Percentiles rank a stretch among this genome's conserved stretches.
phyloP scores from a whole-genome alignment of 75 land plant genomes.

The Cryptomeria japonica region DNA sequence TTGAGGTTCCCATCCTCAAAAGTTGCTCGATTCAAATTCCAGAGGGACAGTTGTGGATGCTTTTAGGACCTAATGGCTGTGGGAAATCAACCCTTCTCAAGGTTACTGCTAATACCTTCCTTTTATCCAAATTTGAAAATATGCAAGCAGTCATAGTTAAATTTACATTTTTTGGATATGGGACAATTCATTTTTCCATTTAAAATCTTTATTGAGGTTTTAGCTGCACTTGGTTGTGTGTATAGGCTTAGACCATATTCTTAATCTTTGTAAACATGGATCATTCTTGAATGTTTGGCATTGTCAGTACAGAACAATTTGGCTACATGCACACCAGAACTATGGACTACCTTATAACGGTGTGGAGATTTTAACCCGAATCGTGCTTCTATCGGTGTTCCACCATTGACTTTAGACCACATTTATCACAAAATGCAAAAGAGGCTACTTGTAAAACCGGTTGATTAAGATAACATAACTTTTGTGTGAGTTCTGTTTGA shows the following conservation, averaged over 20 bases:
- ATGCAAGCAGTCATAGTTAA: background rate
- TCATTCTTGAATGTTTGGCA: background rate
- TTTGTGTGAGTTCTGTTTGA: background rate
- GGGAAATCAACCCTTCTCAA: slow-evolving; percentile 98
- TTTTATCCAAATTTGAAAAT: background rate
- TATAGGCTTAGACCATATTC: background rate
- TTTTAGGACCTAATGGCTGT: slow-evolving; percentile 97
- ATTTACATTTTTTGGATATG: background rate
- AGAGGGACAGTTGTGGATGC: slow-evolving; percentile 93
- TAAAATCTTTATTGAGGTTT: background rate
- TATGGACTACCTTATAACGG: no score
- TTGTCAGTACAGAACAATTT: no score
- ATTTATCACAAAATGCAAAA: no score
- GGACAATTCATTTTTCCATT: background rate
- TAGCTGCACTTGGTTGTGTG: background rate
- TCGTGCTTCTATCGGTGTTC: no score
- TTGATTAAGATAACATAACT: background rate
- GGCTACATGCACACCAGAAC: no score
- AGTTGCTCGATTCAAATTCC: slow-evolving; percentile 82
- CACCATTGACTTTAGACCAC: no score
- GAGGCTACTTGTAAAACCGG: background rate
- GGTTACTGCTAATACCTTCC: slow-evolving; percentile 29
- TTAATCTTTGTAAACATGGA: background rate
- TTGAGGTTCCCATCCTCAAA: slow-evolving; percentile 53
- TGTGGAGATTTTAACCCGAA: no score